Percentiles rank a stretch among this genome's conserved stretches.
These are phyloP conservation scores for Diaporthe capsici DNA, from an alignment of 2,329 filamentous ascomycete genomes.

Conservation along the genomic window DNA sequence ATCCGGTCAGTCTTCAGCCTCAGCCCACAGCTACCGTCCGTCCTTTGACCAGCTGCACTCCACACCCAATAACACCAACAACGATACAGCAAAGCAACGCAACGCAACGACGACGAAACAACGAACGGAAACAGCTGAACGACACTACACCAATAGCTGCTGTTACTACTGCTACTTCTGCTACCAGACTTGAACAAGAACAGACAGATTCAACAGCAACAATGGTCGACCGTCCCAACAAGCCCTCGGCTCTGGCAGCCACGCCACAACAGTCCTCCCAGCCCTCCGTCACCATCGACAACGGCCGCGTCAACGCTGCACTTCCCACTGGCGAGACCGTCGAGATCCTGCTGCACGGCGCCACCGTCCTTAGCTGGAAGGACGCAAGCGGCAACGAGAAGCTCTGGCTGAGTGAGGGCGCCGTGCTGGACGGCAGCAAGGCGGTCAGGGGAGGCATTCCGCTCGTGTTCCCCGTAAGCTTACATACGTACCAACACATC, in stretches of 20 bases:
- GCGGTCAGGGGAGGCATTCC: slow-evolving; percentile 93
- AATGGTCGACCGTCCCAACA: slow-evolving; percentile 89
- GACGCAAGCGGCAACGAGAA: slow-evolving; percentile 83
- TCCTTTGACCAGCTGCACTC: not conserved
- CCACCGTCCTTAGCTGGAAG: slow-evolving; percentile 95
- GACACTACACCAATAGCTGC: not conserved
- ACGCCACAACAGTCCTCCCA: slow-evolving; percentile 82
- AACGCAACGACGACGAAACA: not conserved
- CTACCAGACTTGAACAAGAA: slow-evolving; percentile 16
- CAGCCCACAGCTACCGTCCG: slow-evolving; percentile 8
- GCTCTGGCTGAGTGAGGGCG: slow-evolving; percentile 86
- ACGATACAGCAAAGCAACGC: slow-evolving; percentile 17
- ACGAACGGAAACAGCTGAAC: slow-evolving; percentile 10
- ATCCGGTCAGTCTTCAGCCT: not conserved
- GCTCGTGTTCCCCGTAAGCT: slow-evolving; percentile 88
- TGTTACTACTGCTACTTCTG: not conserved
- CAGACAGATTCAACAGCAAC: slow-evolving; percentile 31
- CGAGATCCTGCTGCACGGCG: slow-evolving; percentile 89
- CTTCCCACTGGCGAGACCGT: slow-evolving; percentile 90
- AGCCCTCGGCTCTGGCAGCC: slow-evolving; percentile 81
- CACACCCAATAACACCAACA: slow-evolving; percentile 23
- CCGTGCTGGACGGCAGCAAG: slow-evolving; percentile 88
- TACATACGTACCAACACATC: not conserved
- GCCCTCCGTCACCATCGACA: slow-evolving; percentile 80
- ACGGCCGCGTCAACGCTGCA: slow-evolving; percentile 81